Evolutionary conservation across 768 basidiomycete genomes (phyloP), one percentile per base, ranked within the genome.

Genomic region (Porphyrellus cyaneotinctus): DNA sequence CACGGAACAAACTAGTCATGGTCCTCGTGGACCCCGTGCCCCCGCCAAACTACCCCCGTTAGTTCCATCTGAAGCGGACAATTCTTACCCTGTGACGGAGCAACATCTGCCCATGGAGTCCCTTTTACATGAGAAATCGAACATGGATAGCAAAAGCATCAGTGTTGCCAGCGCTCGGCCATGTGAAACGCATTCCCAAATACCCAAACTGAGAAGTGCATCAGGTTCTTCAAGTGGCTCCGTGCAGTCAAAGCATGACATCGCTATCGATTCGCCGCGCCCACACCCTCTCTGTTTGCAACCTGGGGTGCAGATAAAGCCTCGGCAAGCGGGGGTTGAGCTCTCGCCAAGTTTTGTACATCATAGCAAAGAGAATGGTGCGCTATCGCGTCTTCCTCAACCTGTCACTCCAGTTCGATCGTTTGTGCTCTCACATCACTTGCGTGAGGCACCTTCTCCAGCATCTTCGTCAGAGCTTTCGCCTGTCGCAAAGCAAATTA

Each of bases 381-480:
- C 7, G 3, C 46, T 24, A 13, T 66, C 64, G 5, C 68, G 64
- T n/a, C 68, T 70, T n/a, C 69, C 70, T 15, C 75, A 71, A 33
- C 69, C 44, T 44, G 61, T 72, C 42, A 78, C 80, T 39, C 84
- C 81, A 46, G 48, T 62, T 18, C 75, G 72, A 42, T 73, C 75
- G 11, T 78, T 79, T 7, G 64, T 66, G 26, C 70, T 71, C 13
- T 62, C 65, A 28, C 57, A 64, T 6, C 53, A 70, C 28, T 47
- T 68, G 30, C 48, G 28, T 6, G 67, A 64, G 3, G 63, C 60
- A 44, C 78, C 83, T 4, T 88, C 85, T 2, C 85, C 88, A 20
- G 78, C 84, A 22, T 83, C 80, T 26, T 88, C 87, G 3, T 79
- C 86, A 11, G 88, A 90, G 56, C 71, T 91, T 45, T 90, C 88